Evolutionary conservation across 257 asterid genomes (phyloP).

Genomic region (Penstemon barbatus): DNA sequence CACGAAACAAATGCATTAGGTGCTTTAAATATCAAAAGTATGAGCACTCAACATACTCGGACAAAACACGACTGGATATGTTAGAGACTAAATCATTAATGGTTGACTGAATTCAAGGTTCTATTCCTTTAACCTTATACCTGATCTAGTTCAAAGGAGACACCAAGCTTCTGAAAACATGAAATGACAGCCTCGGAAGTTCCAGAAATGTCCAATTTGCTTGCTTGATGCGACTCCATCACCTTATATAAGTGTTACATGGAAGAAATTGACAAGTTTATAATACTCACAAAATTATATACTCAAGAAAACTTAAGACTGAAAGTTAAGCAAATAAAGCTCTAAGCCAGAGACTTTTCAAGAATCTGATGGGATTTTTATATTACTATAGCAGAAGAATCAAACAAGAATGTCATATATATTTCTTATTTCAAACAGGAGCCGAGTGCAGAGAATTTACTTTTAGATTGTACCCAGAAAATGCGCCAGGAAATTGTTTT

Average conservation of each 20-base stretch:
- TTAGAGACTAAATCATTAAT: constrained; percentile 5
- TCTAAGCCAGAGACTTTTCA: constrained; percentile 3
- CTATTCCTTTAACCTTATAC: constrained; percentile 34
- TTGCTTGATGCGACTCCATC: constrained; percentile 95
- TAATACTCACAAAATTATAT: constrained; percentile 2
- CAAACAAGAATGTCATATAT: constrained; percentile 7
- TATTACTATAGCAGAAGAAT: constrained; percentile 12
- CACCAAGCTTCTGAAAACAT: constrained; percentile 89
- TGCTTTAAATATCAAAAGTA: constrained; percentile 6
- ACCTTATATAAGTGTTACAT: constrained; percentile 45
- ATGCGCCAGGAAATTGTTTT: constrained; percentile 93
- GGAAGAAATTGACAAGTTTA: constrained; percentile 25
- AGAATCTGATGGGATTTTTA: constrained; percentile 12
- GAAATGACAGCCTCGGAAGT: constrained; percentile 95
- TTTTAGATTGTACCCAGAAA: constrained; percentile 83
- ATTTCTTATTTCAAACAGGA: not conserved
- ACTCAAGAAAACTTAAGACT: constrained; percentile 12
- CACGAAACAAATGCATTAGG: not conserved
- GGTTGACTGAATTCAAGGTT: not conserved
- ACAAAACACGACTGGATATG: not conserved
- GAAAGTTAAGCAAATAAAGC: not conserved
- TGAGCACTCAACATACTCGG: not conserved
- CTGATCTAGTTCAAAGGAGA: constrained; percentile 68
- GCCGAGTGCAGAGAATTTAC: constrained; percentile 38
- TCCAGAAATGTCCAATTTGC: constrained; percentile 90